Percentiles rank a stretch among this genome's conserved stretches.
These are phyloP conservation scores for Escovopsis sp. DNA, from an alignment of 2,329 filamentous ascomycete species.

Conservation along the genomic window DNA sequence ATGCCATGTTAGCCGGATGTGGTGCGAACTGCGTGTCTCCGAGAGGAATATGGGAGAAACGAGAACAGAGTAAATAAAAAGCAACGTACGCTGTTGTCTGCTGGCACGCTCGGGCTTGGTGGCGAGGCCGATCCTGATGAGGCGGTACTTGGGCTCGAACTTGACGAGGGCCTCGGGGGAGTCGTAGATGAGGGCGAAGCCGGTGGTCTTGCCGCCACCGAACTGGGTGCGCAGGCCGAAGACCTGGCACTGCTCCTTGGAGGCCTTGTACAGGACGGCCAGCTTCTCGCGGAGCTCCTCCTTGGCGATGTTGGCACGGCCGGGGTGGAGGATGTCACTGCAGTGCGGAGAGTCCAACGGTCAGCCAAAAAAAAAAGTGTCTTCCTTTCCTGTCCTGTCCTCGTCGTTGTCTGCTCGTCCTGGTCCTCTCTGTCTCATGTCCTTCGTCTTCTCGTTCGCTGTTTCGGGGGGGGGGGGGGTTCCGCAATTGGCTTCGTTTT, in stretches of 20 bases:
- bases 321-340: constrained; percentile 99
- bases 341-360: constrained; percentile 6
- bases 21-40: no score
- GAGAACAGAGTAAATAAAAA: neutral
- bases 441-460: neutral
- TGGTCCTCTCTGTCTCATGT: neutral
- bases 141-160: constrained; percentile 97
- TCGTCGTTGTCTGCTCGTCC: neutral
- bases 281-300: constrained; percentile 95
- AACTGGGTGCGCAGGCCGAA: constrained; percentile 98
- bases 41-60: no score
- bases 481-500: neutral
- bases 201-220: constrained; percentile 99
- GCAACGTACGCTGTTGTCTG: constrained; percentile 93
- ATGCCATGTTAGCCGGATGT: no score
- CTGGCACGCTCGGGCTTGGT: constrained; percentile 92
- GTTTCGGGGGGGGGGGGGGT: neutral
- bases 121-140: constrained; percentile 84
- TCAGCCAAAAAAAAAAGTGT: constrained; percentile 1
- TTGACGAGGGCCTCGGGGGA: constrained; percentile 98
- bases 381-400: neutral
- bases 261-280: constrained; percentile 90
- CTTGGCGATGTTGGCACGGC: constrained; percentile 97
- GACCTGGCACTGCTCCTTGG: constrained; percentile 93
- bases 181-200: constrained; percentile 98